Percentiles rank a stretch among this genome's conserved stretches.
Conservation (phyloP, 1,284 basidiomycete species). For the Lentinula novae-zelandiae region DNA sequence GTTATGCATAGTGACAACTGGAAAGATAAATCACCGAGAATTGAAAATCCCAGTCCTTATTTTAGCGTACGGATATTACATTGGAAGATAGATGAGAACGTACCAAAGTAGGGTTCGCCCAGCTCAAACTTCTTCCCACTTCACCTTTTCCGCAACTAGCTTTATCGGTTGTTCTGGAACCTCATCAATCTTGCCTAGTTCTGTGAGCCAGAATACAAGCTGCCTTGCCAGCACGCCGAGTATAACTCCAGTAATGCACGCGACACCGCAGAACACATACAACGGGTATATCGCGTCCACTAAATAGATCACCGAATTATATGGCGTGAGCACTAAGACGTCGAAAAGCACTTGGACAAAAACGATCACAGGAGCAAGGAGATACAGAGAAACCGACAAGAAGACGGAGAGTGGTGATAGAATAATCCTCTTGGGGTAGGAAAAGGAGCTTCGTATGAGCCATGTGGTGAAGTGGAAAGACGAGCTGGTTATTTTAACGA, state of each 20-base stretch:
- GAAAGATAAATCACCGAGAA: no score
- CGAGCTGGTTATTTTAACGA: slow-evolving; percentile 12
- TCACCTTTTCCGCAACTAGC: background rate
- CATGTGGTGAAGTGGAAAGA: slow-evolving; percentile 16
- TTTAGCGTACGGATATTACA: no score
- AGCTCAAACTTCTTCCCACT: background rate
- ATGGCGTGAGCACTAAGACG: slow-evolving; percentile 44
- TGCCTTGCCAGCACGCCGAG: slow-evolving; percentile 45
- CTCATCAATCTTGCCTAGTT: background rate
- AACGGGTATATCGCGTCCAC: slow-evolving; percentile 52
- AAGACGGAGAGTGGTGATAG: slow-evolving; percentile 25
- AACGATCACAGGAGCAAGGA: slow-evolving; percentile 47
- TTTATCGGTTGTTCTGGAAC: background rate
- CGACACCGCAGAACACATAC: slow-evolving; percentile 57
- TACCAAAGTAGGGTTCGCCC: background rate
- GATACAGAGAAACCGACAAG: slow-evolving; percentile 37
- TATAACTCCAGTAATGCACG: slow-evolving; percentile 48
- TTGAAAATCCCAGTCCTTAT: no score
- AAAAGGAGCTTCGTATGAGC: slow-evolving; percentile 22
- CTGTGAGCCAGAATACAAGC: slow-evolving; percentile 15
- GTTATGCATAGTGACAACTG: no score
- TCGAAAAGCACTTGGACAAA: slow-evolving; percentile 40
- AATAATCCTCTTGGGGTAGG: slow-evolving; percentile 15
- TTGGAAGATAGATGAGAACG: background rate
- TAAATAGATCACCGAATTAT: slow-evolving; percentile 32